Evolutionary conservation across 108 stramenopile species (phyloP).

Genomic region (Bacterosira constricta): DNA sequence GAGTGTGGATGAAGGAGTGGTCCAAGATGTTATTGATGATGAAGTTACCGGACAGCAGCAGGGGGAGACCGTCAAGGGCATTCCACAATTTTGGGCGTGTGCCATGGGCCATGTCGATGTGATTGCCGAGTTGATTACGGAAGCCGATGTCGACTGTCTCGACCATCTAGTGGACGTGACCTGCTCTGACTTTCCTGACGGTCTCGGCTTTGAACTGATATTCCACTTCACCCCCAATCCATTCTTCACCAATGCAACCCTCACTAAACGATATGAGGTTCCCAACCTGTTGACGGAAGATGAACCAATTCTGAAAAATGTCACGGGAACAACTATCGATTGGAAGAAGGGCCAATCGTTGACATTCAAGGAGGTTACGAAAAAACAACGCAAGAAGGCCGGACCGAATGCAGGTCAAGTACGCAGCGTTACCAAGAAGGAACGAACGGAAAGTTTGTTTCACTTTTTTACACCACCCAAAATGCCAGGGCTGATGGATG

Average conservation of each 20-base stretch:
- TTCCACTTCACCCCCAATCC: conserved; percentile 90
- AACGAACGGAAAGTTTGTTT: conserved; percentile 88
- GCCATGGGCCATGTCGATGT: conserved; percentile 76
- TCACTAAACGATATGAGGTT: conserved; percentile 90
- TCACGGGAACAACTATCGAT: conserved; percentile 79
- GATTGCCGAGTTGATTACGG: conserved; percentile 77
- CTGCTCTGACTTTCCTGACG: conserved; percentile 77
- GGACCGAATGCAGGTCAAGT: conserved; percentile 80
- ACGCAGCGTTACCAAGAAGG: conserved; percentile 72
- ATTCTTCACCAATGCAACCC: conserved; percentile 84
- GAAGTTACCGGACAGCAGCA: no score
- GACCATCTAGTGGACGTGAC: conserved; percentile 73
- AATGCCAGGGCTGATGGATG: conserved; percentile 65
- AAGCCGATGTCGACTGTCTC: conserved; percentile 85
- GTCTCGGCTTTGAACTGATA: conserved; percentile 81
- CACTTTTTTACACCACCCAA: conserved; percentile 86
- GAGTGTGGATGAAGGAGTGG: conserved; percentile 2
- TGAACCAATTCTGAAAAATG: conserved; percentile 90
- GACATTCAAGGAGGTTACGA: conserved; percentile 63
- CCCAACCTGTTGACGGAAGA: conserved; percentile 91
- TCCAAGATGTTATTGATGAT: conserved; percentile 28
- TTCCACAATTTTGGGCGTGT: conserved; percentile 91
- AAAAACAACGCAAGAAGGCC: conserved; percentile 88
- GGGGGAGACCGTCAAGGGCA: conserved; percentile 52
- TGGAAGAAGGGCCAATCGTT: conserved; percentile 80